Base-by-base conservation (phyloP, 2,329 filamentous ascomycete genomes). In the Aspergillus fumigatiaffinis region DNA sequence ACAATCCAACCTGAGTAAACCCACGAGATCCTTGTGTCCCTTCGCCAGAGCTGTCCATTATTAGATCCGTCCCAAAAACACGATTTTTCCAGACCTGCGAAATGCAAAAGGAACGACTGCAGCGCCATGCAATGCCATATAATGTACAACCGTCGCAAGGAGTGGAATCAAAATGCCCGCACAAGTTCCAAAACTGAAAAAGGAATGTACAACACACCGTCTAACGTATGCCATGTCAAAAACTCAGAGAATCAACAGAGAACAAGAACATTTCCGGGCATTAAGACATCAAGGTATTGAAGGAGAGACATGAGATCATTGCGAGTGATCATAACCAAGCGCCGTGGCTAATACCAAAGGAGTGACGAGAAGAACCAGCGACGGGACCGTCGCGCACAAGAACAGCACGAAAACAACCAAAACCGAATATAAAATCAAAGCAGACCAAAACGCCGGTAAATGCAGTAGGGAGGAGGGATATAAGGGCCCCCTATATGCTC, bases 31-130 rank as follows among this genome's bases (percentile, higher is more conserved):
- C 56, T 29, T 38, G 50, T 61, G 54, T 32, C 61, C 56, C 55
- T 57, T 63, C 53, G 58, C 60, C 60, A 57, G 56, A 46, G 55
- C 55, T 56, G 50, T 52, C 52, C 41, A 51, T 52, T 56, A 57
- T 55, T 61, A 56, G 49, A 57, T 62, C 54, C 38, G 53, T 60
- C 55, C 64, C 60, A 60, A 58, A 55, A 51, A 52, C 50, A 50
- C 56, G 55, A 59, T 60, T 60, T 14, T 23, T 14, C 62, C 62
- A 62, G 64, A 66, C 68, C 70, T 68, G 69, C 69, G 61, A 70
- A 66, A 53, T 69, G 62, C 59, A 65, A 66, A 71, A 72, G 70
- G 71, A 73, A 71, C 64, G 71, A 72, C 68, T 66, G 71, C 70
- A 71, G 64, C 65, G 68, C 70, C 66, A 64, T 68, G 66, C 68